These are phyloP conservation scores for Claviceps cyperi DNA, from an alignment of 2,329 filamentous ascomycete genomes.

Conservation along the genomic window DNA sequence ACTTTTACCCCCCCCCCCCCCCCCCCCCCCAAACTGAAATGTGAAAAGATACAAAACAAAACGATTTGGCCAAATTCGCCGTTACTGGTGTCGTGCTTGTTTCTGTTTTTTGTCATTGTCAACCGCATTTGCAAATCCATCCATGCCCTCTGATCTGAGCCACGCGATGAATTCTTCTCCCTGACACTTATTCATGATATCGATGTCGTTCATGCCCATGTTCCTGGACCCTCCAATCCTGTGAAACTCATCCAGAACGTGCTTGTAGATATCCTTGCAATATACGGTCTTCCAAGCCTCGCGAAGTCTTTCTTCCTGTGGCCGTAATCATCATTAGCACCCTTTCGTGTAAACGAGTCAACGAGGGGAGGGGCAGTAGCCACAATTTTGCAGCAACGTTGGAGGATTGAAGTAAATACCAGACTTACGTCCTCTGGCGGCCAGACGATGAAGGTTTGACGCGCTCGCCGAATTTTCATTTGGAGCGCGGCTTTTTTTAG, in stretches of 20 bases:
- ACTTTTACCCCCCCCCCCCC: no score
- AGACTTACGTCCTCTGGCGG: constrained; percentile 33
- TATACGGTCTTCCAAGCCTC: constrained; percentile 28
- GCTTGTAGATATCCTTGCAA: constrained; percentile 25
- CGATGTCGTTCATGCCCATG: constrained; percentile 32
- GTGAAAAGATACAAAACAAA: no score
- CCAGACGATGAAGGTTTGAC: constrained; percentile 35
- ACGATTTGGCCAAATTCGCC: no score
- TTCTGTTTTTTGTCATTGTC: no score
- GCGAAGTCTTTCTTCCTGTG: constrained; percentile 25
- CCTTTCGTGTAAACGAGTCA: no score
- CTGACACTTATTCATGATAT: constrained; percentile 21
- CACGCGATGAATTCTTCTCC: no score
- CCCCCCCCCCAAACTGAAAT: no score
- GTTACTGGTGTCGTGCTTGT: no score
- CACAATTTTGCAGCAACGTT: neutral
- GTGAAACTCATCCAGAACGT: constrained; percentile 28
- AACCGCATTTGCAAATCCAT: no score
- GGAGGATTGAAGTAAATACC: neutral
- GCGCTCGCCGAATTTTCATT: constrained; percentile 39
- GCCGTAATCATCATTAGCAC: neutral
- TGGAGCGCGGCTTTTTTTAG: constrained; percentile 36
- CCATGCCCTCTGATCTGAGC: no score
- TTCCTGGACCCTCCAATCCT: constrained; percentile 34
- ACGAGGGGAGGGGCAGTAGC: neutral